phyloP scores from a whole-genome alignment of 108 stramenopile genomes.

The Nannochloropsis oceanica region DNA sequence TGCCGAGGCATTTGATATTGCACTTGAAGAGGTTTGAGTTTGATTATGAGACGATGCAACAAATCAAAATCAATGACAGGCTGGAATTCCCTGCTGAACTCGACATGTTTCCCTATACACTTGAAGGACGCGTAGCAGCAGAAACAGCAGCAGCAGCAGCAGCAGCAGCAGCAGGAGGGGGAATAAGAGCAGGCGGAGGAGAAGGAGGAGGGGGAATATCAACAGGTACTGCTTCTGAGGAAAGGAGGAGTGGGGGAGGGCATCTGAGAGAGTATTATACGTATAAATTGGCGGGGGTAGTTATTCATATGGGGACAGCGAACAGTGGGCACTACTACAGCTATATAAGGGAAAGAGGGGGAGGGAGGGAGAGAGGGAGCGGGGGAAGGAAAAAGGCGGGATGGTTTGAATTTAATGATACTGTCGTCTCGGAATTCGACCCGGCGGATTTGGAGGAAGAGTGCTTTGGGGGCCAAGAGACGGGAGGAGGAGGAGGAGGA shows the following conservation, averaged over 20 bases:
- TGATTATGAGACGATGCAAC: conserved; percentile 31
- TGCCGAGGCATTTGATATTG: conserved; percentile 33
- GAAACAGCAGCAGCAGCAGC: neutral
- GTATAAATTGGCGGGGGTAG: conserved; percentile 45
- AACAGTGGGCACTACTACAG: conserved; percentile 53
- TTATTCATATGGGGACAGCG: conserved; percentile 50
- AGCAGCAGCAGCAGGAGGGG: neutral
- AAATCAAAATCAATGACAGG: conserved; percentile 34
- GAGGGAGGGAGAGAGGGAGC: conserved; percentile 19
- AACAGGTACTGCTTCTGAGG: neutral
- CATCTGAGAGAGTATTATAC: conserved; percentile 28
- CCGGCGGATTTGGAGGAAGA: conserved; percentile 29
- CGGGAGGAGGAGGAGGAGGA: neutral
- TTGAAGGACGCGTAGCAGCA: neutral
- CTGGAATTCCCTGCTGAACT: conserved; percentile 38
- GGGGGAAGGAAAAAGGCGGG: conserved; percentile 2
- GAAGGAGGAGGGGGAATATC: neutral
- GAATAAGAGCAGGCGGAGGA: neutral
- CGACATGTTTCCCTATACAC: conserved; percentile 35
- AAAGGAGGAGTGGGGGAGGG: neutral
- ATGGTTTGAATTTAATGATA: conserved; percentile 54
- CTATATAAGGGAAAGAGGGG: conserved; percentile 39
- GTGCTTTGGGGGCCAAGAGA: conserved; percentile 47
- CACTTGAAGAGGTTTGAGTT: conserved; percentile 57
- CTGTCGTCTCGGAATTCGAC: conserved; percentile 40